A percentile compares a stretch with the other conserved stretches of the same genome.
These are phyloP conservation scores for Eimeria praecox DNA, from an alignment of 169 alveolate genomes.

Conservation along the genomic window DNA sequence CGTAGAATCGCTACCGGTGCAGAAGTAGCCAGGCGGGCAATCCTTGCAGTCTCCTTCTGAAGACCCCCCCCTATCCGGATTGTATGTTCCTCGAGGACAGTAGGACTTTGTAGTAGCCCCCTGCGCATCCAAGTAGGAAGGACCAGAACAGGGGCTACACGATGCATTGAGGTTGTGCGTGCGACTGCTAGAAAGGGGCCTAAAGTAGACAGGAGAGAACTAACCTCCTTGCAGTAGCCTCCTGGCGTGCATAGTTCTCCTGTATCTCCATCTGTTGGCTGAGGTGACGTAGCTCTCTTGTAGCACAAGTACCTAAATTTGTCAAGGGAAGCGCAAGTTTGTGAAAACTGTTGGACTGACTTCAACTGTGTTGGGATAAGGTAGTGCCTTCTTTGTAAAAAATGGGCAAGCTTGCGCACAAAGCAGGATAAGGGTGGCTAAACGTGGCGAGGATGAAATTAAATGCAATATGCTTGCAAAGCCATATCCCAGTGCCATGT, in stretches of 20 bases:
- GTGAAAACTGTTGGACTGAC: background rate
- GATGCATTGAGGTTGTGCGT: background rate
- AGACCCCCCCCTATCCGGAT: conserved; percentile 27
- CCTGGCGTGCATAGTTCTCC: conserved; percentile 71
- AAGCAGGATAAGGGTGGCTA: background rate
- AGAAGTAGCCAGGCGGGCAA: conserved; percentile 42
- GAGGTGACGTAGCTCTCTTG: conserved; percentile 42
- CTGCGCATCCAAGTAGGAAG: background rate
- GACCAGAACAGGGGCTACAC: background rate
- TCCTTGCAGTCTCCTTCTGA: conserved; percentile 1
- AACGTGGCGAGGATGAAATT: background rate
- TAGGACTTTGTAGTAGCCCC: conserved; percentile 78
- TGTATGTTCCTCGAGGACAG: conserved; percentile 57
- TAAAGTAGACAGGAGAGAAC: background rate
- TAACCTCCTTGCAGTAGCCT: conserved; percentile 69
- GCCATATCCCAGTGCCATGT: background rate
- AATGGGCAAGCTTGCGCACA: background rate
- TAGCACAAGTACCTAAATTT: conserved; percentile 57
- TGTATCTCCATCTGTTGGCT: conserved; percentile 40
- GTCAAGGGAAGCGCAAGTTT: background rate
- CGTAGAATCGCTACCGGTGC: conserved; percentile 71
- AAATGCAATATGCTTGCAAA: no score
- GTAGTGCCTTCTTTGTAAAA: background rate
- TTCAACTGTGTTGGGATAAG: background rate
- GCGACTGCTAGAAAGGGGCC: background rate